These are phyloP conservation scores for Thymus quinquecostatus DNA, from an alignment of 257 asterid genomes.

Conservation along the genomic window DNA sequence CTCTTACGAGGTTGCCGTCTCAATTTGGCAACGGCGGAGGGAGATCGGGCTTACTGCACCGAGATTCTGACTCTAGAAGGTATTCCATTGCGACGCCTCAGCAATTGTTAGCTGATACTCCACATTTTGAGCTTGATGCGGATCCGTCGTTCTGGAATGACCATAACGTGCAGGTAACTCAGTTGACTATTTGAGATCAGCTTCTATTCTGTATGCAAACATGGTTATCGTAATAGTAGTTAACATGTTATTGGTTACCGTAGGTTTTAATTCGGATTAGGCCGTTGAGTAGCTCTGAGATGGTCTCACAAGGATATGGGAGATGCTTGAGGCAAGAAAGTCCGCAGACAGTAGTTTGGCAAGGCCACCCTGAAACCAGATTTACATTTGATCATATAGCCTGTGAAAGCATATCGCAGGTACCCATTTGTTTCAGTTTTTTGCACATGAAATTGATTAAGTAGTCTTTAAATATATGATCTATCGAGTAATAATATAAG, in stretches of 20 bases:
- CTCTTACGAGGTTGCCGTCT: slow-evolving; percentile 42
- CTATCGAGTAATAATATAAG: too few species aligned
- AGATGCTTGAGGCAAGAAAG: slow-evolving; percentile 82
- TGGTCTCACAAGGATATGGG: slow-evolving; percentile 67
- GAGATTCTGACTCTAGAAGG: slow-evolving; percentile 45
- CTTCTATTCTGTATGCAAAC: not conserved
- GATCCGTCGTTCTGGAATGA: slow-evolving; percentile 77
- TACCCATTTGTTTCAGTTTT: slow-evolving; percentile 31
- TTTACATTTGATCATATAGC: slow-evolving; percentile 88
- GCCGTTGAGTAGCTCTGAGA: slow-evolving; percentile 64
- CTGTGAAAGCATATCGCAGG: slow-evolving; percentile 83
- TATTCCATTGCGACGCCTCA: slow-evolving; percentile 39
- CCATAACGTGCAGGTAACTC: slow-evolving; percentile 75
- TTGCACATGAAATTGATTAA: not conserved
- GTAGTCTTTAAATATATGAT: slow-evolving; percentile 6
- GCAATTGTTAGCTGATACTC: slow-evolving; percentile 40
- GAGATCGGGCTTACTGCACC: slow-evolving; percentile 37
- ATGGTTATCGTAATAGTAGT: not conserved
- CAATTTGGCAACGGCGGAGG: slow-evolving; percentile 41
- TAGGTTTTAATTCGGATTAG: slow-evolving; percentile 85
- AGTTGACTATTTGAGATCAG: not conserved
- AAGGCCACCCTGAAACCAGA: slow-evolving; percentile 78
- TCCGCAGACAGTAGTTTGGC: slow-evolving; percentile 65
- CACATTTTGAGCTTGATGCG: slow-evolving; percentile 62
- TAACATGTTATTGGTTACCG: not conserved